Evolutionary conservation across 495 filamentous ascomycete genomes (phyloP), one percentile per base, ranked within the genome.

Genomic region (Aspergillus baeticus): DNA sequence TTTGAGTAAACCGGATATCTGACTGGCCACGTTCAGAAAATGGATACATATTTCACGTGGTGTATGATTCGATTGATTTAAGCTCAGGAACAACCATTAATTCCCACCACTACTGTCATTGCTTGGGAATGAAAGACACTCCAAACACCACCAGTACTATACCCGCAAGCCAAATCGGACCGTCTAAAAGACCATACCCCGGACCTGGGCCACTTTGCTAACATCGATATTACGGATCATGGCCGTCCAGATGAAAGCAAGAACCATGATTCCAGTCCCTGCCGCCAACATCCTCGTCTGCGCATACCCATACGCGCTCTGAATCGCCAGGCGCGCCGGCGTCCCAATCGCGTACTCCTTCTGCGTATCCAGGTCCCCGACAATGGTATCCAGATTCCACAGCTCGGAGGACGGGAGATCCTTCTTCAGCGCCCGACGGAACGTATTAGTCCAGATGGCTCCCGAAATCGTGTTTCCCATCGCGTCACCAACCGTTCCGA

Each of bases 371-470:
- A 88, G 43, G 41, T 66, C 63, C 13, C 61, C 70, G 59, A 84
- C 87, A 54, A 89, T 89, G 18, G 7, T 34, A 3, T 69, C 39
- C 3, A 76, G 54, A 41, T 84, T 63, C 0, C 34, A 50, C 44
- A 66, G 58, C 2, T 54, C 62, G 6, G 61, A 72, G 17, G 60
- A 68, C 0, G 89, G 89, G 0, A 93, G 77, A 55, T 82, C 75
- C 31, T 73, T 43, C 26, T 59, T 50, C 10, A 93, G 75, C 8
- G 72, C 71, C 0, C 56, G 43, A 10, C 78, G 81, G 64, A 89
- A 83, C 26, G 79, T 75, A 57, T 79, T 76, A 3, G 79, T 84
- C 82, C 86, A 92, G 58, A 93, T 84, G 38, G 86, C 87, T 0
- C 75, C 75, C 6, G 83, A 77, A 15, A 93, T 71, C 5, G 83